Evolutionary conservation across 305 asterid species (phyloP), one percentile per base, ranked within the genome.

Genomic region (Striga hermonthica): DNA sequence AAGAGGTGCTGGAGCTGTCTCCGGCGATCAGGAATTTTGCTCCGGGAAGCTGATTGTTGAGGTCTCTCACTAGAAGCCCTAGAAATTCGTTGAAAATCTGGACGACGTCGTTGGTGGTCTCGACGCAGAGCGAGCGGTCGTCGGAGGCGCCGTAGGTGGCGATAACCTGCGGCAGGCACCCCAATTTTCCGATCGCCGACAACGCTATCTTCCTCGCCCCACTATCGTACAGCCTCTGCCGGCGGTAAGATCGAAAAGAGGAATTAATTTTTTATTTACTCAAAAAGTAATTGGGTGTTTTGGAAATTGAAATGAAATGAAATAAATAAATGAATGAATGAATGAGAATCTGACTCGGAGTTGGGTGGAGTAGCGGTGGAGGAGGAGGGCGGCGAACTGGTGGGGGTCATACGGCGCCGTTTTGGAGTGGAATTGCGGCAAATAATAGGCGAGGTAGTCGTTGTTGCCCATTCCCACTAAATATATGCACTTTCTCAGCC

Each of bases 181-280:
- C 87, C 36, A 82, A 8, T 16, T 68, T 28, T 3, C 84, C 84
- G 0, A 65, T 54, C 3, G 15, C 78, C 0, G 36, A 10, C 34
- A 77, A 74, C 0, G 69, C 79, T 1, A 82, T 49, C 67, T 77
- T 82, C 57, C 84, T 75, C n/a, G 81, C 87, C n/a, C 82, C 87
- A 0, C 44, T 13, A 2, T n/a, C 0, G 65, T 82, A 79, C 62
- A 79, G 58, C 60, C 57, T 72, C 87, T 82, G 76, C 15, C 31
- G 31, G 31, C 31, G 31, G 31, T 22, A 22, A 22, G 31, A 22
- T 22, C 31, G 31, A 22, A 22, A 22, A 22, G 31, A 22, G 31
- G 13, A 0, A 43, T 43, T 8, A 8, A 43, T 9, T 8, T 1
- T 10, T 47, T 9, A 47, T 10, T 47, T 0, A 43, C 9, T 43